Evolutionary conservation across 1,284 basidiomycete genomes (phyloP).

Genomic region (Ustilago sp.): DNA sequence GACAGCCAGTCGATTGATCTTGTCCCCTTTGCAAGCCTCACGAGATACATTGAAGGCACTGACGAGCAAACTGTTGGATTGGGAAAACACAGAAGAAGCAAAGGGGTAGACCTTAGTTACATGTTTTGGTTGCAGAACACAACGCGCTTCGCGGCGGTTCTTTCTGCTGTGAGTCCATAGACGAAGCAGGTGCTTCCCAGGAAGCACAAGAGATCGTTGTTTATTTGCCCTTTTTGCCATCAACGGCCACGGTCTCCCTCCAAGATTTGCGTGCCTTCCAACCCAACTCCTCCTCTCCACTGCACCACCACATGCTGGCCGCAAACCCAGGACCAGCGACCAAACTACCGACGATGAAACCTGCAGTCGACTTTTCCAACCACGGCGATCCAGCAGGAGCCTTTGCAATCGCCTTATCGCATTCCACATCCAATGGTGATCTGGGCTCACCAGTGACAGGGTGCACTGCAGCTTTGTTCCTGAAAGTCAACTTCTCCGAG

Average conservation of each 20-base stretch:
- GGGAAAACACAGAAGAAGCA: background rate
- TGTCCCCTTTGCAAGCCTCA: background rate
- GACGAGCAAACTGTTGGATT: background rate
- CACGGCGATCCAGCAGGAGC: slow-evolving; percentile 50
- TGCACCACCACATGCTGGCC: slow-evolving; percentile 57
- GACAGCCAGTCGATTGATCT: background rate
- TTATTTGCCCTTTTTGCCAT: slow-evolving; percentile 52
- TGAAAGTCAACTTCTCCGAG: slow-evolving; percentile 40
- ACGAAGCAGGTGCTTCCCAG: too few species aligned
- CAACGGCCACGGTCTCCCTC: slow-evolving; percentile 51
- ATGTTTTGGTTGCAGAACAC: background rate
- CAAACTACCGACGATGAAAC: slow-evolving; percentile 30
- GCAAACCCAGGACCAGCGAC: slow-evolving; percentile 51
- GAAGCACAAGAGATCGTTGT: background rate
- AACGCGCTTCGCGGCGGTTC: background rate
- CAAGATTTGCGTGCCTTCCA: slow-evolving; percentile 57
- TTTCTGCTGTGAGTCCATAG: too few species aligned
- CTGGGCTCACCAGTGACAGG: slow-evolving; percentile 39
- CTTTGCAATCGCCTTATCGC: slow-evolving; percentile 52
- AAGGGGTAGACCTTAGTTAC: background rate
- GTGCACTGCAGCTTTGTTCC: slow-evolving; percentile 33
- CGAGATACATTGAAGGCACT: background rate
- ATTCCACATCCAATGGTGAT: slow-evolving; percentile 45
- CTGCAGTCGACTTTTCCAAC: slow-evolving; percentile 44
- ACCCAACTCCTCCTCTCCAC: slow-evolving; percentile 55